Evolutionary conservation across 352 stramenopile species (phyloP).

Genomic region (Pythium oligandrum): DNA sequence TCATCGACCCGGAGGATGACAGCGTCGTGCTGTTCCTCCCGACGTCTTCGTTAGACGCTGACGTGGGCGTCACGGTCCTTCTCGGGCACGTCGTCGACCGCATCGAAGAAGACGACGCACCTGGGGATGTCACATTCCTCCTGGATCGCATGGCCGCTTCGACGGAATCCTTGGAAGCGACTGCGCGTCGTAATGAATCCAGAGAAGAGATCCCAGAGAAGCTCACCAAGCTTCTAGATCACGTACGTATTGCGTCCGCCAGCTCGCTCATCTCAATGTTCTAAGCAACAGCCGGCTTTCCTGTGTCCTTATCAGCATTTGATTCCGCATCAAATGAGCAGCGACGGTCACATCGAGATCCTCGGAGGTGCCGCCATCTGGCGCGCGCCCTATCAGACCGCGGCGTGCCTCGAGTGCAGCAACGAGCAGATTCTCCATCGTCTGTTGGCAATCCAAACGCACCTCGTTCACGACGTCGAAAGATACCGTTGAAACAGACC

Average conservation of each 20-base stretch:
- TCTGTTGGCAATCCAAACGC: slow-evolving; percentile 24
- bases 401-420: slow-evolving; percentile 20
- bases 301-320: slow-evolving; percentile 9
- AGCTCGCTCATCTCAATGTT: background rate
- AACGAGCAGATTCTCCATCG: slow-evolving; percentile 50
- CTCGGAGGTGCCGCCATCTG: slow-evolving; percentile 50
- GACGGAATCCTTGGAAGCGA: slow-evolving; percentile 12
- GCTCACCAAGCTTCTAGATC: background rate
- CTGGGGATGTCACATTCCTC: slow-evolving; percentile 5
- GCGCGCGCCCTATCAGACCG: slow-evolving; percentile 24
- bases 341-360: slow-evolving; percentile 12
- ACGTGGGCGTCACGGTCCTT: slow-evolving; percentile 27
- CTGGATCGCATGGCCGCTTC: background rate
- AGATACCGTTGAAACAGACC: too few relatives aligned
- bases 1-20: slow-evolving; percentile 50
- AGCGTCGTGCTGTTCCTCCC: slow-evolving; percentile 37
- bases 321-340: slow-evolving; percentile 4
- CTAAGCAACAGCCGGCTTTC: background rate
- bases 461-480: too few relatives aligned
- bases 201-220: background rate
- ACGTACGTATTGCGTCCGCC: background rate
- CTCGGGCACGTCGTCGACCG: slow-evolving; percentile 23
- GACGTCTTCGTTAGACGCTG: background rate
- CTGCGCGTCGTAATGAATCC: background rate
- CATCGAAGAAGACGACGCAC: slow-evolving; percentile 11